Percentiles rank a stretch among this genome's conserved stretches.
These are phyloP conservation scores for Pichia kluyveri DNA, from an alignment of 805 yeast species.

Conservation along the genomic window DNA sequence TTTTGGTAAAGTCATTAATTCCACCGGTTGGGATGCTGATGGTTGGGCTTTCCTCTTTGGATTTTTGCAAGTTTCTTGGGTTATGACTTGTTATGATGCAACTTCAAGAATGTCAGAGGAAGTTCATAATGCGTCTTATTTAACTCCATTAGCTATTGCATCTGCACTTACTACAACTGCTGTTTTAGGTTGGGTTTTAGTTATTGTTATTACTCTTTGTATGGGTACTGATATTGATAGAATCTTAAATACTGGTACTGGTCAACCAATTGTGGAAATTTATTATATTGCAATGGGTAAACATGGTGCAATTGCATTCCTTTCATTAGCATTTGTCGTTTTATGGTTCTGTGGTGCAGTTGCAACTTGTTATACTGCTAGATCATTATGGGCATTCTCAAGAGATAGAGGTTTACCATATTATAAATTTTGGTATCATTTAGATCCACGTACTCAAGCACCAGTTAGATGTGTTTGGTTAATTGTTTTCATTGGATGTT, in stretches of 20 bases:
- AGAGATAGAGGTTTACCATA: constrained; percentile 47
- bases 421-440: constrained; percentile 33
- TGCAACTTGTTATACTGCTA: constrained; percentile 38
- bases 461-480: constrained; percentile 38
- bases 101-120: constrained; percentile 49
- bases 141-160: constrained; percentile 52
- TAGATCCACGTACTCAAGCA: constrained; percentile 31
- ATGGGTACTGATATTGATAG: constrained; percentile 32
- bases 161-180: constrained; percentile 43
- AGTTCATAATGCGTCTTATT: constrained; percentile 42
- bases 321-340: constrained; percentile 39
- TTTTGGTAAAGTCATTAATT: constrained; percentile 37
- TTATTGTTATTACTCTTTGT: constrained; percentile 37
- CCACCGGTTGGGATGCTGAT: constrained; percentile 40
- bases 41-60: constrained; percentile 53
- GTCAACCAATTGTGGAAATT: constrained; percentile 46
- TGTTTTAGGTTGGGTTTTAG: constrained; percentile 39
- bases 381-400: constrained; percentile 50
- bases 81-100: constrained; percentile 50
- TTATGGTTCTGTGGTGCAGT: constrained; percentile 47
- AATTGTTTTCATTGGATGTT: constrained; percentile 32
- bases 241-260: constrained; percentile 29
- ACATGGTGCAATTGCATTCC: constrained; percentile 42
- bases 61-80: constrained; percentile 53
- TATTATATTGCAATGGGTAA: constrained; percentile 43